Percentiles rank a stretch among this genome's conserved stretches.
These are phyloP conservation scores for Trichoderma koningiopsis DNA, from an alignment of 2,329 filamentous ascomycete genomes.

Conservation along the genomic window DNA sequence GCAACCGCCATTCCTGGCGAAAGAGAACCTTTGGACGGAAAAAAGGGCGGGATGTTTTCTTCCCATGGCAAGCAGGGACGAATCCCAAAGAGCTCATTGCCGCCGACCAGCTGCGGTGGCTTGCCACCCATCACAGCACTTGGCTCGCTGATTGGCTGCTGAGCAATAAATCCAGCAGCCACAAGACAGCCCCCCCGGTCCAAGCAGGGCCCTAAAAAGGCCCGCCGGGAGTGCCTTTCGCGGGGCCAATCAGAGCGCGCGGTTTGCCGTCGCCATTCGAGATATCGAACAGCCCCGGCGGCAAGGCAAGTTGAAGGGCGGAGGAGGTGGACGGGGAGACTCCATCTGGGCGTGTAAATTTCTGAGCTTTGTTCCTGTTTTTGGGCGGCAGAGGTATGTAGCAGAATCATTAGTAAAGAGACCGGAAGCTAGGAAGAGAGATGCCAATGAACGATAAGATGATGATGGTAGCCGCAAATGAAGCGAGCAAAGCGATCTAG, in stretches of 20 bases:
- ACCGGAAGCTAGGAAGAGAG: background rate
- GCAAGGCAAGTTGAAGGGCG: background rate
- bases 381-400: background rate
- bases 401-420: no score
- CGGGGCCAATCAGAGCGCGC: background rate
- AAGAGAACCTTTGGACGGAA: background rate
- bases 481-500: background rate
- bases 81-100: constrained; percentile 44
- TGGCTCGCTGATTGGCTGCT: background rate
- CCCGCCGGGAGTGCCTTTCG: constrained; percentile 6
- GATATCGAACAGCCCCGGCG: background rate
- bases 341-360: background rate
- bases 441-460: background rate
- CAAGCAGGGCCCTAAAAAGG: background rate
- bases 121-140: constrained; percentile 3
- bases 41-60: background rate
- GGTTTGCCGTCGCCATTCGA: background rate
- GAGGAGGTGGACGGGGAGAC: background rate
- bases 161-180: background rate
- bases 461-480: background rate
- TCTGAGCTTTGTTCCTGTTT: background rate
- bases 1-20: background rate
- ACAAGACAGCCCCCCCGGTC: constrained; percentile 6
- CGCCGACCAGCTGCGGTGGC: constrained; percentile 38
- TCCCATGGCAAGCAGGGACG: constrained; percentile 25